Percentiles rank a stretch among this genome's conserved stretches.
These are phyloP conservation scores for Cladophialophora immunda DNA, from an alignment of 2,329 filamentous ascomycete genomes.

Conservation along the genomic window DNA sequence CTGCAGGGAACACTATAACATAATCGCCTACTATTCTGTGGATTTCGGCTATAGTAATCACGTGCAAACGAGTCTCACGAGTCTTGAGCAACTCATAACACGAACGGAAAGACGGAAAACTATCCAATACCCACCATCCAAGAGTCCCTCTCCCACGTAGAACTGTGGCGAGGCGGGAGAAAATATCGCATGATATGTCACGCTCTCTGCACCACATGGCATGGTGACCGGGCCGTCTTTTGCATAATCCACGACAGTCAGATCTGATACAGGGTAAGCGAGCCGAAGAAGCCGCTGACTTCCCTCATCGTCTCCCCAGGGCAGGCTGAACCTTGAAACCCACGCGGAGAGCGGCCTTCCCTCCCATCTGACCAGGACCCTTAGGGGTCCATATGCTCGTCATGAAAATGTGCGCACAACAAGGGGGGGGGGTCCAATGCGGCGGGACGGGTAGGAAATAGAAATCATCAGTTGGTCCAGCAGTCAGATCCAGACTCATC, in stretches of 20 bases:
- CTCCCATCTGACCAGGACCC: not conserved
- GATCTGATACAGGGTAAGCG: conserved; percentile 18
- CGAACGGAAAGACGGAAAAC: not conserved
- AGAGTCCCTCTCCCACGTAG: not conserved
- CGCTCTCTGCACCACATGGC: conserved; percentile 13
- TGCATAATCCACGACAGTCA: conserved; percentile 4
- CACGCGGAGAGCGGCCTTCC: not conserved
- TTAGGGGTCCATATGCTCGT: not conserved
- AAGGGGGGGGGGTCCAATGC: not conserved
- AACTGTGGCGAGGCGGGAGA: not conserved
- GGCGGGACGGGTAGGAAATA: not conserved
- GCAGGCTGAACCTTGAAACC: not conserved
- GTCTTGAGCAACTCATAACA: not conserved
- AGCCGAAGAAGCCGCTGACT: conserved; percentile 26
- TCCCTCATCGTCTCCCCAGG: too few species aligned
- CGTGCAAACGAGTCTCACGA: not conserved
- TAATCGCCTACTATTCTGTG: not conserved
- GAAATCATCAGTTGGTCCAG: not conserved
- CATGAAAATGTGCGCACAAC: not conserved
- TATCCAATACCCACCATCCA: not conserved
- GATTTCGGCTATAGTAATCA: not conserved
- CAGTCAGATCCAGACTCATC: not conserved
- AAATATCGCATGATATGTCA: conserved; percentile 9
- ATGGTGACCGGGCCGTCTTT: not conserved
- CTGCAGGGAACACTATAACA: not conserved